Base-by-base conservation (phyloP, 352 stramenopile genomes). In the Globisporangium carolinianum region DNA sequence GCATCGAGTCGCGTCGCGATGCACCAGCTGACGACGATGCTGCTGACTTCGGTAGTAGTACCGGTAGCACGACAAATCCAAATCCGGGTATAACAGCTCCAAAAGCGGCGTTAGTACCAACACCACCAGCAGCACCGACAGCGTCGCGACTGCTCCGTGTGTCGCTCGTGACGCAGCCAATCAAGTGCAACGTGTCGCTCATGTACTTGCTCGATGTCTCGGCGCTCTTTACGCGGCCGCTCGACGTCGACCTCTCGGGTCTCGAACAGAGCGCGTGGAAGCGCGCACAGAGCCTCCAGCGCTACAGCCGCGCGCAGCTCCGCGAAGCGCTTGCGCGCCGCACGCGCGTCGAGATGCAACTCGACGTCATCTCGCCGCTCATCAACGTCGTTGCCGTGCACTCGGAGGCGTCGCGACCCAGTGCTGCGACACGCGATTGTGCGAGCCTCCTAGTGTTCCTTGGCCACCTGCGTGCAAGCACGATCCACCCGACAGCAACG, bases 321-420 rank as follows among this genome's bases (percentile, higher is more conserved):
- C 78, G 77, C 4, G 76, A 88, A 54, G 83, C 81, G 8, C 60
- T 94, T 35, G 69, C 77, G 46, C 67, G 76, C 15, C 81, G 85
- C 55, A 89, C 83, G 7, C 89, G 80, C 56, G 64, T 94, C 5
- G 70, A 89, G 38, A 63, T 94, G 53, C 68, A 81, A 14, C 65
- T 94, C 15, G 85, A 94, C 58, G 72, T 94, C 11, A 86, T 91
- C 9, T 92, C 85, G 7, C 85, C 85, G 35, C 53, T 92, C 38
- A 86, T 94, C 15, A 90, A 84, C 38, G 58, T 94, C 32, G 69
- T 83, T 37, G 69, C 90, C 50, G 76, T 76, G 1, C 72, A 74
- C 24, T 66, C 65, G 41, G 56, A 62, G 42, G 39, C n/a, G 51
- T 64, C 5, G 18, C 57, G 50, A 24, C 71, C 51, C 51, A 60